Conservation (phyloP, 306 rosid genomes). For the Cyclanthera cordifolia region DNA sequence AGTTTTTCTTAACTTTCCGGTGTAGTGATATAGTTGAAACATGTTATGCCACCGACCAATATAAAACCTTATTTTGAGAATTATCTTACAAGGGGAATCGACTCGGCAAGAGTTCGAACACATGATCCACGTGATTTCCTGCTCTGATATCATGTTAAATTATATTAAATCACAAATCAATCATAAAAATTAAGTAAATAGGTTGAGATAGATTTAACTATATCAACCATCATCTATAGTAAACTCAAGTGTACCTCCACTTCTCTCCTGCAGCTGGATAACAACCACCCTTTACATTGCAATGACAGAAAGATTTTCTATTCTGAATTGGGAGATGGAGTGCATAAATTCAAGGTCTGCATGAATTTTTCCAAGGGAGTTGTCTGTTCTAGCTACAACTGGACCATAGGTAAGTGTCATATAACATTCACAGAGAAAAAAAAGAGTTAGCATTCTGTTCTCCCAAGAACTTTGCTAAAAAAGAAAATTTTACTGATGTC, state of each 20-base stretch:
- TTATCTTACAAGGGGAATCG: too few relatives aligned
- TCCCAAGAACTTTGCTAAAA: conserved; percentile 6
- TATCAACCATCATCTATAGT: too few relatives aligned
- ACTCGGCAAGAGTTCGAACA: too few relatives aligned
- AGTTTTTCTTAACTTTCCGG: background rate
- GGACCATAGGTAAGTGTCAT: conserved; percentile 81
- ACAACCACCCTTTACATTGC: conserved; percentile 38
- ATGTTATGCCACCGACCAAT: too few relatives aligned
- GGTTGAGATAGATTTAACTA: too few relatives aligned
- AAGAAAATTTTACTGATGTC: too few relatives aligned
- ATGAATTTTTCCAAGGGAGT: conserved; percentile 33
- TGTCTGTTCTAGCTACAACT: conserved; percentile 52
- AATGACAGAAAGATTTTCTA: conserved; percentile 34
- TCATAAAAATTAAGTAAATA: too few relatives aligned
- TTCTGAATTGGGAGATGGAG: conserved; percentile 57
- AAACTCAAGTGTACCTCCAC: background rate
- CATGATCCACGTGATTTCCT: too few relatives aligned
- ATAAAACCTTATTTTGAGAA: too few relatives aligned
- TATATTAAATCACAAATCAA: too few relatives aligned
- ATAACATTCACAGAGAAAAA: background rate
- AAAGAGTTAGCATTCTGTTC: background rate
- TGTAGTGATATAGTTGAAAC: background rate
- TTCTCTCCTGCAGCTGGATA: conserved; percentile 52
- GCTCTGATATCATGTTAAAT: too few relatives aligned
- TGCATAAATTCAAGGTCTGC: conserved; percentile 66